Conservation (phyloP, 768 basidiomycete genomes). For the Boletus pseudopeckii region DNA sequence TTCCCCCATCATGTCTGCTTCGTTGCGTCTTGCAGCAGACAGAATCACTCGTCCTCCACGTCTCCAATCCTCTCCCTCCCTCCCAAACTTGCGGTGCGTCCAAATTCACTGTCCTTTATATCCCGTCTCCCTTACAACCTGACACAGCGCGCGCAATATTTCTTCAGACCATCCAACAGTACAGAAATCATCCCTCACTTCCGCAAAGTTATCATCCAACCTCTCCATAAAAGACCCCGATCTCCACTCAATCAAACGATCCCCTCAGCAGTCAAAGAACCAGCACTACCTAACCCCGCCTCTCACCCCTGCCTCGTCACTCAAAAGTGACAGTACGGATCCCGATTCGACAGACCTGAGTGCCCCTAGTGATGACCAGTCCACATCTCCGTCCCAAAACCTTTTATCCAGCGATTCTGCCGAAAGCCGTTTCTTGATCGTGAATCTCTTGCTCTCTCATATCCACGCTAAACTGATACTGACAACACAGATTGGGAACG, state of each 20-base stretch:
- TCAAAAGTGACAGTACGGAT: conserved; percentile 37
- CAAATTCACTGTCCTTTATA: not conserved
- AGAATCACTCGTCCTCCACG: conserved; percentile 40
- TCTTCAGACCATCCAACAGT: conserved; percentile 22
- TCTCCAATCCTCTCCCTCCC: conserved; percentile 62
- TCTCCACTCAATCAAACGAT: conserved; percentile 13
- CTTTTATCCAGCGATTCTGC: conserved; percentile 11
- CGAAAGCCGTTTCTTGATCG: conserved; percentile 34
- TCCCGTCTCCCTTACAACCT: conserved; percentile 5
- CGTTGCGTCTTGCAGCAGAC: conserved; percentile 23
- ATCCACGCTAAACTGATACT: conserved; percentile 8
- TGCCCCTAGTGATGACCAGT: conserved; percentile 24
- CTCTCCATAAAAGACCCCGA: conserved; percentile 18
- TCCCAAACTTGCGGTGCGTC: conserved; percentile 65
- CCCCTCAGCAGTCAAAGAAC: conserved; percentile 25
- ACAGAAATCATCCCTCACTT: conserved; percentile 15
- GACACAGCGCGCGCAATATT: conserved; percentile 23
- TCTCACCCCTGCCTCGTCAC: conserved; percentile 63
- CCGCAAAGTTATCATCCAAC: conserved; percentile 11
- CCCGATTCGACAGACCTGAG: conserved; percentile 31
- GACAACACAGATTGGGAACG: conserved; percentile 38
- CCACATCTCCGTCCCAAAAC: conserved; percentile 5
- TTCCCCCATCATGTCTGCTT: conserved; percentile 28
- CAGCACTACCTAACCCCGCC: conserved; percentile 59
- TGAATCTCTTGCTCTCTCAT: conserved; percentile 4